Conservation (phyloP, 768 basidiomycete genomes). For the Rhodotorula taiwanensis region DNA sequence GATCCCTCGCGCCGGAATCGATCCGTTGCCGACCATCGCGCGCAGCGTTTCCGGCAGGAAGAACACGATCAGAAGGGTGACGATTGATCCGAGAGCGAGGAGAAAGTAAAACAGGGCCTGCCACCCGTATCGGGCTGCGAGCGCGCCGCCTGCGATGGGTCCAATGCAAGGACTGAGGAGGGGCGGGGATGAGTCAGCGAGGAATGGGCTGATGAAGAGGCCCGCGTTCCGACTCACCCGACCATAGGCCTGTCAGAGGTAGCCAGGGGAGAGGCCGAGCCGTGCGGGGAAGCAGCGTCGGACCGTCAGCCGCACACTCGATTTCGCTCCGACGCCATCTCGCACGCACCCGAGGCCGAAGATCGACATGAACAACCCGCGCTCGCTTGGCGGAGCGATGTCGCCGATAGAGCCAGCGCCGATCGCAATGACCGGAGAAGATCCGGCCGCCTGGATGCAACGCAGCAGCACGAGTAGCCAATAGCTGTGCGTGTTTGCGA, state of each 20-base stretch:
- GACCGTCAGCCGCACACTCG: too few species aligned
- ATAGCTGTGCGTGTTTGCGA: constrained; percentile 29
- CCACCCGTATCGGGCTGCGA: constrained; percentile 19
- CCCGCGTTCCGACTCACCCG: too few species aligned
- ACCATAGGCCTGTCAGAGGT: neutral
- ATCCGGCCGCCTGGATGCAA: constrained; percentile 17
- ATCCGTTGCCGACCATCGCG: constrained; percentile 50
- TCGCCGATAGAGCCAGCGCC: constrained; percentile 32
- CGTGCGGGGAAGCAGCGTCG: too few species aligned
- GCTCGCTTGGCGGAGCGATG: constrained; percentile 18
- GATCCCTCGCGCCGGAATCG: constrained; percentile 42
- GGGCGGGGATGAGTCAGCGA: neutral
- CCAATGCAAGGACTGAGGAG: constrained; percentile 4
- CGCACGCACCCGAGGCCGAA: constrained; percentile 14
- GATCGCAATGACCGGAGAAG: constrained; percentile 29
- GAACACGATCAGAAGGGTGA: constrained; percentile 19
- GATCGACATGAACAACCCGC: constrained; percentile 24
- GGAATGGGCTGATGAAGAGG: too few species aligned
- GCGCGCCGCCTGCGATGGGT: neutral
- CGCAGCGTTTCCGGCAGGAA: constrained; percentile 45
- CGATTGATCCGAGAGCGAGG: constrained; percentile 16
- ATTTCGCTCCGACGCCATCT: too few species aligned
- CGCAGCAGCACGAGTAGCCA: constrained; percentile 21
- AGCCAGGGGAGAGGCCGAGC: too few species aligned
- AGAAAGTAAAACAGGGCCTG: constrained; percentile 36